Conservation (phyloP, 164 flowering plant species). For the Annona squamosa region DNA sequence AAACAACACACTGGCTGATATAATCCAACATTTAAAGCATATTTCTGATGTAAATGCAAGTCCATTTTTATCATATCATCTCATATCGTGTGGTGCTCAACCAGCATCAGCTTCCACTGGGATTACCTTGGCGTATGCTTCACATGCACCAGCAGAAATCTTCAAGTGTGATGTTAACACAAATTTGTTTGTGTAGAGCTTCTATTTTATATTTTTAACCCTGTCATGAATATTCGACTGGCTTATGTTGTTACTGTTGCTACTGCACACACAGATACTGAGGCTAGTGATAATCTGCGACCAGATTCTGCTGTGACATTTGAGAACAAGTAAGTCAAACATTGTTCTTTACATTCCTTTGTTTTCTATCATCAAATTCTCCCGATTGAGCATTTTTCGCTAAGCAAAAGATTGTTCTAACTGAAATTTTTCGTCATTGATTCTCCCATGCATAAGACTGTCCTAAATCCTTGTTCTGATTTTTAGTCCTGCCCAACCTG, state of each 20-base stretch:
- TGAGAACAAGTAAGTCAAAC: constrained; percentile 52
- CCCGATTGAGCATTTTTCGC: background rate
- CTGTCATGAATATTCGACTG: background rate
- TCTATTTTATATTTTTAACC: background rate
- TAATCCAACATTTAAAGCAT: too few relatives aligned
- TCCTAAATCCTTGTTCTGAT: background rate
- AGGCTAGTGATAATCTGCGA: constrained; percentile 45
- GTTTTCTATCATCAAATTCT: background rate
- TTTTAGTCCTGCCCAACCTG: background rate
- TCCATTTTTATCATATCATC: too few relatives aligned
- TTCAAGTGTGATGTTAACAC: background rate
- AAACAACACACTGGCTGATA: too few relatives aligned
- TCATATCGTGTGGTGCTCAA: too few relatives aligned
- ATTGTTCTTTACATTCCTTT: background rate
- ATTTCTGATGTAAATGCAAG: too few relatives aligned
- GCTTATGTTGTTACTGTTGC: background rate
- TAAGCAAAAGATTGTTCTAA: background rate
- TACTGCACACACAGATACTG: constrained; percentile 40
- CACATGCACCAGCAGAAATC: background rate
- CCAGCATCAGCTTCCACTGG: too few relatives aligned
- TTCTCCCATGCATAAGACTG: background rate
- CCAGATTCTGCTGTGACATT: constrained; percentile 62
- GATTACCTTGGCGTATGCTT: background rate
- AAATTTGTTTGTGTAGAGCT: background rate
- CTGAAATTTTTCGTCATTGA: background rate